phyloP scores from a whole-genome alignment of 2,329 filamentous ascomycete genomes.

The Hortaea sp. region DNA sequence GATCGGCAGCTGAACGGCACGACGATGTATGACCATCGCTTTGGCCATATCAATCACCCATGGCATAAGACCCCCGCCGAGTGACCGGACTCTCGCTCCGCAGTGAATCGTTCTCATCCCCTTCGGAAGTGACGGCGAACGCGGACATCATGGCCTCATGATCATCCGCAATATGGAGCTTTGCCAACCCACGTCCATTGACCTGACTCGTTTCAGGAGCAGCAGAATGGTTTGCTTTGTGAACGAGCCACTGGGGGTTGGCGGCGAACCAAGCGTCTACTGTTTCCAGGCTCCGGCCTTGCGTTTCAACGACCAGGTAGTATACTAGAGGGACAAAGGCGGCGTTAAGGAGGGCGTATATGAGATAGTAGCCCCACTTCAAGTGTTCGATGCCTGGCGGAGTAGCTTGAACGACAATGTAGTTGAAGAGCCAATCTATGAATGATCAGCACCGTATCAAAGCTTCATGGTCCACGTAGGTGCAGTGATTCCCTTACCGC shows the following conservation, averaged over 20 bases:
- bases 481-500: constrained; percentile 5
- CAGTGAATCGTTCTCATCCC: neutral
- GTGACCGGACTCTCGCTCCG: constrained; percentile 3
- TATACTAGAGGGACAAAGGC: constrained; percentile 48
- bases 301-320: constrained; percentile 40
- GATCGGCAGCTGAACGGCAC: too few species aligned
- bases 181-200: constrained; percentile 2
- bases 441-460: neutral
- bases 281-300: constrained; percentile 12
- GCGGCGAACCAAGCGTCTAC: constrained; percentile 14
- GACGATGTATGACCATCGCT: too few species aligned
- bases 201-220: neutral
- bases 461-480: neutral
- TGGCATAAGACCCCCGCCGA: constrained; percentile 4
- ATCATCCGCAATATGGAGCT: constrained; percentile 7
- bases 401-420: constrained; percentile 23
- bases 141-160: constrained; percentile 12
- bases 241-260: constrained; percentile 12
- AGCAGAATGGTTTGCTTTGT: constrained; percentile 9
- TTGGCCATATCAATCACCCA: neutral
- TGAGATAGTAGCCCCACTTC: constrained; percentile 19
- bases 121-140: constrained; percentile 8
- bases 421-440: constrained; percentile 41
- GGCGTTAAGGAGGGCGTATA: constrained; percentile 15
- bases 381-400: constrained; percentile 15